A percentile compares a stretch with the other conserved stretches of the same genome.
Conservation (phyloP, 1,284 basidiomycete genomes). For the Irpex sp. region DNA sequence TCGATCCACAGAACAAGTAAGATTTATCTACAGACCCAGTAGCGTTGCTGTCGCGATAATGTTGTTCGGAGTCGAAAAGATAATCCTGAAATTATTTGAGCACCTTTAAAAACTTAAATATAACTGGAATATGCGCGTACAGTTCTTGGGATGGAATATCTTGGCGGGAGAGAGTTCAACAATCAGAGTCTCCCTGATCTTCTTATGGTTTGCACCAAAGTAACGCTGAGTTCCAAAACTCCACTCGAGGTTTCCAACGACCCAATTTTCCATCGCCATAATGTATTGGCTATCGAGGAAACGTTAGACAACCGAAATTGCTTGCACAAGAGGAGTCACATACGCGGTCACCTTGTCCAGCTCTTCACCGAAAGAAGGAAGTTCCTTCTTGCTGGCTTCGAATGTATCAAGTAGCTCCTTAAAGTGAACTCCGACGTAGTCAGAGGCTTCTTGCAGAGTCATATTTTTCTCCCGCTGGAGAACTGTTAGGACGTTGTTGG, state of each 20-base stretch:
- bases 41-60: neutral
- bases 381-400: constrained; percentile 37
- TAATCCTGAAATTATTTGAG: too few relatives aligned
- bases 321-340: constrained; percentile 15
- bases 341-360: constrained; percentile 44
- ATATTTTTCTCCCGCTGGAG: constrained; percentile 53
- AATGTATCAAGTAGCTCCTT: constrained; percentile 48
- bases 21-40: neutral
- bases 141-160: neutral
- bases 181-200: constrained; percentile 26
- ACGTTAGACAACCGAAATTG: constrained; percentile 15
- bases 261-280: constrained; percentile 34
- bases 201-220: constrained; percentile 27
- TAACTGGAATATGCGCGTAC: neutral
- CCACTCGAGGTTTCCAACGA: constrained; percentile 36
- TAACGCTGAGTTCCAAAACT: constrained; percentile 37
- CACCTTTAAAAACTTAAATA: neutral
- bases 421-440: constrained; percentile 54
- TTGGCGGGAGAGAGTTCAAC: constrained; percentile 23
- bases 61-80: too few relatives aligned
- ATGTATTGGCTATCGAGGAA: constrained; percentile 26
- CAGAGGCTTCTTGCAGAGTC: constrained; percentile 55
- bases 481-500: constrained; percentile 66
- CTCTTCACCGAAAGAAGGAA: constrained; percentile 46
- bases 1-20: neutral